Evolutionary conservation across 345 rosid species (phyloP).

Genomic region (Carallia brachiata): DNA sequence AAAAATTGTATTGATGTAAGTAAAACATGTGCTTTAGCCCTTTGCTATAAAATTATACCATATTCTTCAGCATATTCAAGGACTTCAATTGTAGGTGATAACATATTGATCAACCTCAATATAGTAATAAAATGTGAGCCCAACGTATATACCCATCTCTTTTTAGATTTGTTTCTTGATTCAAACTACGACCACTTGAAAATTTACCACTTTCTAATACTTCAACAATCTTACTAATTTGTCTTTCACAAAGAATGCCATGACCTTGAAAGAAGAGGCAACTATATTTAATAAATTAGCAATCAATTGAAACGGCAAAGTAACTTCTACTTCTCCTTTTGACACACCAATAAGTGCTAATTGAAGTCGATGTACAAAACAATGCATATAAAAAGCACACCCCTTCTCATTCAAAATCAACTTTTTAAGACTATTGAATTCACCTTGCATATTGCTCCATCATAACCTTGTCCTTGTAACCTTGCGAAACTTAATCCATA

Average conservation of each 20-base stretch:
- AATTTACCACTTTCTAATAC: neutral
- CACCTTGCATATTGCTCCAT: constrained; percentile 12
- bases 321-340: neutral
- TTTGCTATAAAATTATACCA: too few relatives aligned
- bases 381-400: neutral
- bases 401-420: neutral
- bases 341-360: neutral
- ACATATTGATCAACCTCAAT: neutral
- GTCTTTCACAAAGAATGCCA: neutral
- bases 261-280: neutral
- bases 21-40: too few relatives aligned
- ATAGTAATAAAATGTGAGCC: constrained; percentile 5
- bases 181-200: neutral
- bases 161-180: neutral
- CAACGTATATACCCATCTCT: neutral
- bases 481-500: constrained; percentile 4
- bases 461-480: constrained; percentile 8
- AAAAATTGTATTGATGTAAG: too few relatives aligned
- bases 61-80: too few relatives aligned
- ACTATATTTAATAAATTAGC: constrained; percentile 3
- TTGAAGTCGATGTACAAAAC: neutral
- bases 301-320: neutral
- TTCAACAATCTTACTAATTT: neutral
- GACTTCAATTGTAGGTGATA: neutral
- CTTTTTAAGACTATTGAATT: neutral